These are phyloP conservation scores for Blastocladiella emersonii DNA, from an alignment of 371 early-diverging fungal species.

Conservation along the genomic window DNA sequence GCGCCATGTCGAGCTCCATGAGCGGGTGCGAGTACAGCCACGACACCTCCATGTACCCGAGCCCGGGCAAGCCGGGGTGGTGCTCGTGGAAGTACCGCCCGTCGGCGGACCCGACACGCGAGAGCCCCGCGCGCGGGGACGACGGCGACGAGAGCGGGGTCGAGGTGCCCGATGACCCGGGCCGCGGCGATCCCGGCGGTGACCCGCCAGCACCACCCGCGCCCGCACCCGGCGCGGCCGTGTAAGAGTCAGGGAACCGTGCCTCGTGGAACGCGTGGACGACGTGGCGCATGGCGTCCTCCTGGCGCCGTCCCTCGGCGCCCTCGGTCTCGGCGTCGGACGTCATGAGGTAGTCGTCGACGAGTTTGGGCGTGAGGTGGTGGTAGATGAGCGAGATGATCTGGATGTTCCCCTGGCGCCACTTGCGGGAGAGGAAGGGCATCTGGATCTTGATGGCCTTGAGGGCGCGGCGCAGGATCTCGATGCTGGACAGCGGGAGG, in stretches of 20 bases:
- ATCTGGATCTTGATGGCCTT: not conserved
- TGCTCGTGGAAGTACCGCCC: not conserved
- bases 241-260: not conserved
- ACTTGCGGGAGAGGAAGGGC: not conserved
- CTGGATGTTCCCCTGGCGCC: not conserved
- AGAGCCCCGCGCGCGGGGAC: too few relatives aligned
- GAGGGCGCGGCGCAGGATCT: not conserved
- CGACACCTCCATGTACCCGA: not conserved
- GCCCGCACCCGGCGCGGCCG: not conserved
- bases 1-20: too few relatives aligned
- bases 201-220: too few relatives aligned
- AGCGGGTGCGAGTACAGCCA: not conserved
- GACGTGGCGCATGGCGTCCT: not conserved
- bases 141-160: too few relatives aligned
- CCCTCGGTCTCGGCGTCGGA: not conserved
- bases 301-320: not conserved
- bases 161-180: too few relatives aligned
- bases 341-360: not conserved
- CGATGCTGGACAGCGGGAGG: not conserved
- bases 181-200: too few relatives aligned
- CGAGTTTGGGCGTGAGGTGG: constrained; percentile 1
- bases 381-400: constrained; percentile 1
- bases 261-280: not conserved
- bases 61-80: not conserved
- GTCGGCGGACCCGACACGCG: too few relatives aligned